phyloP scores from a whole-genome alignment of 495 filamentous ascomycete species.

The Elasticomyces elasticus region DNA sequence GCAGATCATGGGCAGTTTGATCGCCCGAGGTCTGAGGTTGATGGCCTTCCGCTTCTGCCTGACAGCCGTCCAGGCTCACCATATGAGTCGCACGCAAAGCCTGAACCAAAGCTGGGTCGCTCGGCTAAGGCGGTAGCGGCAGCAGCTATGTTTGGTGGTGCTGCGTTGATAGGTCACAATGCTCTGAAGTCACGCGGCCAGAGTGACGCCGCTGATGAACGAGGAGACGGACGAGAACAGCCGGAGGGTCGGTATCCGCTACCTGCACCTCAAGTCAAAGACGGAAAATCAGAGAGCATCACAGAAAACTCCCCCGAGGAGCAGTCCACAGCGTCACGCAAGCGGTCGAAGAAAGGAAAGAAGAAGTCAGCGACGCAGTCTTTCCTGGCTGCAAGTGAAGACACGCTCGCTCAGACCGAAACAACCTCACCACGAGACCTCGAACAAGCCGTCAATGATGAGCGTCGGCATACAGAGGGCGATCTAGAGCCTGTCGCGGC shows the following conservation, averaged over 20 bases:
- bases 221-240: too few species aligned
- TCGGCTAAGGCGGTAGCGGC: conserved; percentile 3
- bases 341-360: not conserved
- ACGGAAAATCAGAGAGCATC: too few species aligned
- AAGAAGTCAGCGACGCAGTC: too few species aligned
- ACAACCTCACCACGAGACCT: too few species aligned
- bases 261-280: not conserved
- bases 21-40: too few species aligned
- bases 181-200: not conserved
- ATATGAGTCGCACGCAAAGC: not conserved
- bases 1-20: not conserved
- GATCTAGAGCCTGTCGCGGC: too few species aligned
- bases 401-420: too few species aligned
- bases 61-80: not conserved
- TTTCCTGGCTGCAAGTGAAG: too few species aligned
- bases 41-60: not conserved
- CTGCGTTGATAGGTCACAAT: not conserved
- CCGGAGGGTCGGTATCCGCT: not conserved
- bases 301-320: too few species aligned
- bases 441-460: too few species aligned
- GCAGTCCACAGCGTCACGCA: not conserved
- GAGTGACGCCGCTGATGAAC: not conserved
- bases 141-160: conserved; percentile 5
- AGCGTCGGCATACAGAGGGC: too few species aligned
- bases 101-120: not conserved